Base-by-base conservation (phyloP, 2,329 filamentous ascomycete species). In the Claviceps purpurea region DNA sequence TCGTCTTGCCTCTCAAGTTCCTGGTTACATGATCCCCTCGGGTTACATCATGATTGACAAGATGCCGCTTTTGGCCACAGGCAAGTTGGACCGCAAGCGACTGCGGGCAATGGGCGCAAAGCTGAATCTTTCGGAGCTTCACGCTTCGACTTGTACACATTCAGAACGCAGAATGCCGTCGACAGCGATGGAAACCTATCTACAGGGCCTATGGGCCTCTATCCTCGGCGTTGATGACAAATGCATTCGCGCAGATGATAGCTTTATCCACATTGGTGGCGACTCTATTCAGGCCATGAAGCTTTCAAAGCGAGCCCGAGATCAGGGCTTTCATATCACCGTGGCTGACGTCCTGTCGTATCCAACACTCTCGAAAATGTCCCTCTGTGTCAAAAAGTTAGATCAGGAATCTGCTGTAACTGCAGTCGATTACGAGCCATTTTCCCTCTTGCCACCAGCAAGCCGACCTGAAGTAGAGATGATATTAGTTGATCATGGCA, bases 251-350 rank as follows among this genome's bases (percentile, higher is more conserved):
- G 47, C 51, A 14, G 53, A 56, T 42, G 52, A 55, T 37, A 54
- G 46, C 50, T 56, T 55, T 24, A 41, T 56, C 18, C 13, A 46
- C 4, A 46, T 55, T n/a, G 55, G 55, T 1, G 55, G 55, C 20
- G 55, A 56, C 26, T 55, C 52, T 6, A 54, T 56, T 39, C 45
- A 45, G 20, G 53, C 55, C 6, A 56, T 55, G 53, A 52, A n/a
- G 14, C 50, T 52, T 5, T 24, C 45, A 2, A 34, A 18, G 14
- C 39, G 24, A 38, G 39, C 50, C 14, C 45, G 50, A 10, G 26
- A 48, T 13, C 39, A 39, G 20, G 18, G 46, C 8, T 16, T 52
- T 20, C 30, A 37, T 18, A 30, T 52, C 18, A 14, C 50, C 13
- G 50, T 52, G n/a, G 50, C 50, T 1, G 50, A 48, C 10, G 44